Evolutionary conservation across 257 asterid genomes (phyloP).

Genomic region (Fraxinus anomala): DNA sequence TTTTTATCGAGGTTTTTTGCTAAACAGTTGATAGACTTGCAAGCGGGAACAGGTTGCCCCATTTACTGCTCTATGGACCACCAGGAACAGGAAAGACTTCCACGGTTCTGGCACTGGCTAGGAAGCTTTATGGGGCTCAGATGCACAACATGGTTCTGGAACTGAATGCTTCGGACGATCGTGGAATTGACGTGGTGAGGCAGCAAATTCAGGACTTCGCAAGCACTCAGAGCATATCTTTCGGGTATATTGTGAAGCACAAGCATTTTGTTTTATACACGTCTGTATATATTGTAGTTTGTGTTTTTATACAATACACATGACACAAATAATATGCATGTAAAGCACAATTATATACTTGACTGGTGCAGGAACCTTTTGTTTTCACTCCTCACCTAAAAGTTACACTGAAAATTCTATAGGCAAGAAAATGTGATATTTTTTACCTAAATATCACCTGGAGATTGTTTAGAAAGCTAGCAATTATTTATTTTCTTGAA

Average conservation of each 20-base stretch:
- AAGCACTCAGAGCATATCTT: slow-evolving; percentile 95
- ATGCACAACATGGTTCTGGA: slow-evolving; percentile 91
- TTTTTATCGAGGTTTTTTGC: slow-evolving; percentile 27
- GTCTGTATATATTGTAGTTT: not conserved
- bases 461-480: not conserved
- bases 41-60: slow-evolving; percentile 82
- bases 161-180: slow-evolving; percentile 96
- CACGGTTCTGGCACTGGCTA: slow-evolving; percentile 83
- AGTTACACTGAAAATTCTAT: not conserved
- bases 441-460: too few species aligned
- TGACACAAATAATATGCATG: not conserved
- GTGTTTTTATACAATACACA: not conserved
- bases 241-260: slow-evolving; percentile 51
- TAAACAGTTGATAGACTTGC: slow-evolving; percentile 84
- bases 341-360: not conserved
- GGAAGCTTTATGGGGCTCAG: slow-evolving; percentile 83
- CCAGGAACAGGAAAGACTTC: slow-evolving; percentile 99
- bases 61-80: slow-evolving; percentile 94
- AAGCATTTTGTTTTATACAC: not conserved
- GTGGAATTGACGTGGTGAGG: slow-evolving; percentile 95
- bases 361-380: not conserved
- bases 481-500: not conserved
- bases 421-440: not conserved
- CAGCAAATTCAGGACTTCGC: slow-evolving; percentile 99
- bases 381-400: not conserved